phyloP scores from a whole-genome alignment of 139 green algal genomes.

The Chlorella vulgaris region DNA sequence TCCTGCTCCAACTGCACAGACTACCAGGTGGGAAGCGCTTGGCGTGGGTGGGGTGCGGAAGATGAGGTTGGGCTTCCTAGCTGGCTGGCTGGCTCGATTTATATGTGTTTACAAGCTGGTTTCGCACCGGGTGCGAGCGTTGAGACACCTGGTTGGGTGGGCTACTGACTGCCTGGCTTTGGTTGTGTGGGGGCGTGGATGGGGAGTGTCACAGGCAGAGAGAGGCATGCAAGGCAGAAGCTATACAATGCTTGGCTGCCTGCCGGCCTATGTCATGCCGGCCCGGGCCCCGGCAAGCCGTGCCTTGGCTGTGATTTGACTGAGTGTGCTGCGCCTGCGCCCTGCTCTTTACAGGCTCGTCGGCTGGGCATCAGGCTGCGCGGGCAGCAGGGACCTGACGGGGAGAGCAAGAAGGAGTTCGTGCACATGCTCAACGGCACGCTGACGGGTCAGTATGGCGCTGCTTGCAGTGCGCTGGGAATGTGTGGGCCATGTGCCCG shows the following conservation, averaged over 20 bases:
- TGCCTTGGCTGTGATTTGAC: no score
- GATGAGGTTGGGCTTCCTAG: no score
- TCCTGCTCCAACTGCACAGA: conserved; percentile 72
- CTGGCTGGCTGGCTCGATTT: no score
- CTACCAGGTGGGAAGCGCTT: conserved; percentile 12
- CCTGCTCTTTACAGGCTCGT: conserved; percentile 1
- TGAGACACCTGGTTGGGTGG: no score
- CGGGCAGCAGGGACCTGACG: conserved; percentile 67
- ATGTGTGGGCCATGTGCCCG: no score
- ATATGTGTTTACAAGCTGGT: no score
- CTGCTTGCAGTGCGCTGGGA: neutral
- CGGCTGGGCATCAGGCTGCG: conserved; percentile 22
- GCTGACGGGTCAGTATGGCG: conserved; percentile 44
- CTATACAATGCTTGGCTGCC: no score
- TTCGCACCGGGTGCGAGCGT: no score
- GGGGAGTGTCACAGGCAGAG: neutral
- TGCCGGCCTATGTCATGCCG: no score
- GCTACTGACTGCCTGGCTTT: no score
- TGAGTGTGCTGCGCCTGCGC: neutral
- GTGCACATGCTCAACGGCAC: conserved; percentile 99
- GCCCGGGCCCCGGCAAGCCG: no score
- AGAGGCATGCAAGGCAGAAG: neutral
- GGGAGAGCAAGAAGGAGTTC: conserved; percentile 82
- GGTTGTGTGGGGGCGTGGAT: neutral
- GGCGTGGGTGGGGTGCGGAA: no score